Evolutionary conservation across 2,329 filamentous ascomycete species (phyloP).

Genomic region (Xylaria polymorpha): DNA sequence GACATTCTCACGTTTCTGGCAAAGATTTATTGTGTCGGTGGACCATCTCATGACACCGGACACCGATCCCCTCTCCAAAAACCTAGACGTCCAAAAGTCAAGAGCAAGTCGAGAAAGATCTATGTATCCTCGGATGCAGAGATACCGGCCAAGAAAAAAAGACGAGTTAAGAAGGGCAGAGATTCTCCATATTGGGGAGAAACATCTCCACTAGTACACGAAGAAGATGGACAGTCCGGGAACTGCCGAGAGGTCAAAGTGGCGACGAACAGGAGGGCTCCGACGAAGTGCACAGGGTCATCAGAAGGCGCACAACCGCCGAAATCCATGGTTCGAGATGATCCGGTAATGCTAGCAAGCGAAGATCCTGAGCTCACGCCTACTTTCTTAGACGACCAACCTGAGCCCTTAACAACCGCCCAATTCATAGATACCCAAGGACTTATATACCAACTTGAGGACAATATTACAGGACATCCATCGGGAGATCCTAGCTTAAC

Average conservation of each 20-base stretch:
- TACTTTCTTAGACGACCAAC: background rate
- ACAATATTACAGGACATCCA: background rate
- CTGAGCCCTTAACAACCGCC: background rate
- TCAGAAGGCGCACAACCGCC: background rate
- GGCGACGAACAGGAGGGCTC: background rate
- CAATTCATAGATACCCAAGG: background rate
- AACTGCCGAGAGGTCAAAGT: background rate
- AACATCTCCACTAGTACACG: background rate
- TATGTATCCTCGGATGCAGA: background rate
- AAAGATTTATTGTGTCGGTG: slow-evolving; percentile 33
- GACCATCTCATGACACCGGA: background rate
- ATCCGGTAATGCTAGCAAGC: background rate
- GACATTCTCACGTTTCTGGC: slow-evolving; percentile 45
- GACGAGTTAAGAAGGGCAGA: slow-evolving; percentile 23
- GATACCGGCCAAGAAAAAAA: slow-evolving; percentile 25
- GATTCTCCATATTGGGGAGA: slow-evolving; percentile 43
- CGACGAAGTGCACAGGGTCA: background rate
- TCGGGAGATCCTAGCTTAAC: background rate
- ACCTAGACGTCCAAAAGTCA: background rate
- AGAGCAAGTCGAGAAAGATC: slow-evolving; percentile 15
- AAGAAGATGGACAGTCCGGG: background rate
- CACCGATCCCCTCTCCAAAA: background rate
- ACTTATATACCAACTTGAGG: background rate
- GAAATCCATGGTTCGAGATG: background rate
- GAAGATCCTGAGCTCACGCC: background rate